Evolutionary conservation across 2,329 filamentous ascomycete species (phyloP).

Genomic region (Lachnellula willkommii): DNA sequence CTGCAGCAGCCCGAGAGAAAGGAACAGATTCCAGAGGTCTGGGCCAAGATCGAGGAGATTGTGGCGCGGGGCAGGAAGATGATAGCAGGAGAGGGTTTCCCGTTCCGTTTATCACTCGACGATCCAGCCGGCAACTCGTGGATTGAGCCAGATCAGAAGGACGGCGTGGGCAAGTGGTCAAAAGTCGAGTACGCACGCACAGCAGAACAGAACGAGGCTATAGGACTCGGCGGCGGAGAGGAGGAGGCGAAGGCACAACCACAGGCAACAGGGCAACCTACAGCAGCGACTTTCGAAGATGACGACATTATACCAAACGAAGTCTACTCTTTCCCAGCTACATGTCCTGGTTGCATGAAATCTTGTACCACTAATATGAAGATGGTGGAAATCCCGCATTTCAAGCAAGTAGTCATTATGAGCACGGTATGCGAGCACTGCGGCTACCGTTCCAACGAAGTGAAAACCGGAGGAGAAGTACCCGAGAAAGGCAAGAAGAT

Average conservation of each 20-base stretch:
- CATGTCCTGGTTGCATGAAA: constrained; percentile 85
- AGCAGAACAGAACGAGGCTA: constrained; percentile 75
- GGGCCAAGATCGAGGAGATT: constrained; percentile 70
- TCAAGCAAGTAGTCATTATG: constrained; percentile 96
- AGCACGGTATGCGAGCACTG: constrained; percentile 87
- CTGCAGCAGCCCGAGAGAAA: constrained; percentile 79
- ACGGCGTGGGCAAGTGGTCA: constrained; percentile 79
- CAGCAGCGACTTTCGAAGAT: constrained; percentile 40
- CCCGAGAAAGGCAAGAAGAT: constrained; percentile 82
- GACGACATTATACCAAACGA: constrained; percentile 89
- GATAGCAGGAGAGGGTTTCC: constrained; percentile 70
- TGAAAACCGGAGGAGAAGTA: constrained; percentile 93
- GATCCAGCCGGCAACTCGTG: constrained; percentile 95
- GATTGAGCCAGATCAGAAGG: constrained; percentile 80
- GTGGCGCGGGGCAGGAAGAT: constrained; percentile 71
- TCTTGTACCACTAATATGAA: constrained; percentile 93
- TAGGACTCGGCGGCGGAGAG: constrained; percentile 67
- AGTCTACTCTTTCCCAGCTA: constrained; percentile 87
- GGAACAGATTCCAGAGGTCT: constrained; percentile 69
- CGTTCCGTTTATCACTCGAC: constrained; percentile 83
- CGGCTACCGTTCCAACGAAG: constrained; percentile 91
- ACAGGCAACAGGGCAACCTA: constrained; percentile 38
- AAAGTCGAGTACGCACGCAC: constrained; percentile 80
- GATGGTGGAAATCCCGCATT: constrained; percentile 96
- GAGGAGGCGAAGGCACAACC: constrained; percentile 49